Base-by-base conservation (phyloP, 306 rosid species). In the Ziziphus jujuba region DNA sequence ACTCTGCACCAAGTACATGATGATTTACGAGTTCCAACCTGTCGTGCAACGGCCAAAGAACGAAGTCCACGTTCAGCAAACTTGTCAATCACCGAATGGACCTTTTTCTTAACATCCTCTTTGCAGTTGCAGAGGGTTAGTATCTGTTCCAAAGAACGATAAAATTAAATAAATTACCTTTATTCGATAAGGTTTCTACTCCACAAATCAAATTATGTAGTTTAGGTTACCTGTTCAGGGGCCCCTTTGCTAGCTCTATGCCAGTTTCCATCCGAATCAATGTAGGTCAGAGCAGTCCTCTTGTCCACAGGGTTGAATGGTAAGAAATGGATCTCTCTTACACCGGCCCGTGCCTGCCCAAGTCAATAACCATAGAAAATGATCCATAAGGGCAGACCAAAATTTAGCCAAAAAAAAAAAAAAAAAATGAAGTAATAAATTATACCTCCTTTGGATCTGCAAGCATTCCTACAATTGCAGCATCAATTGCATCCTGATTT, bases 281-380 rank as follows among this genome's bases (percentile, higher is more conserved):
- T 88, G 82, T 90, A 95, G 57, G 99, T 95, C 24, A 95, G 79
- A 82, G 99, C 99, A 34, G 99, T 95, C 82, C 99, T 90, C 84
- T 95, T 95, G 70, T 90, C 99, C 6, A 95, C 99, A 2, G 99
- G 99, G 78, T 95, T 95, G 87, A 95, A 95, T 6, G 99, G 99
- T 53, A 95, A 72, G 75, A 95, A 95, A 81, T 95, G 99, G 67
- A 95, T 77, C 84, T 95, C 99, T 75, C 89, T 90, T 52, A 84
- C 45, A 75, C 96, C 97, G 79, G 95, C 97, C 65, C 99, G 83
- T 31, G 99, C 99, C 99, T 93, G 84, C 48, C 25, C 64, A 78
- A 61, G 74, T 11, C 54, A 69, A n/a, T 16, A 2, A 52, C 49
- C 61, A 77, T 9, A 65, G 7, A 55, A 22, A 17, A 24, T 19